Evolutionary conservation across 495 filamentous ascomycete genomes (phyloP), one percentile per base, ranked within the genome.

Genomic region (Venustampulla echinocandica): DNA sequence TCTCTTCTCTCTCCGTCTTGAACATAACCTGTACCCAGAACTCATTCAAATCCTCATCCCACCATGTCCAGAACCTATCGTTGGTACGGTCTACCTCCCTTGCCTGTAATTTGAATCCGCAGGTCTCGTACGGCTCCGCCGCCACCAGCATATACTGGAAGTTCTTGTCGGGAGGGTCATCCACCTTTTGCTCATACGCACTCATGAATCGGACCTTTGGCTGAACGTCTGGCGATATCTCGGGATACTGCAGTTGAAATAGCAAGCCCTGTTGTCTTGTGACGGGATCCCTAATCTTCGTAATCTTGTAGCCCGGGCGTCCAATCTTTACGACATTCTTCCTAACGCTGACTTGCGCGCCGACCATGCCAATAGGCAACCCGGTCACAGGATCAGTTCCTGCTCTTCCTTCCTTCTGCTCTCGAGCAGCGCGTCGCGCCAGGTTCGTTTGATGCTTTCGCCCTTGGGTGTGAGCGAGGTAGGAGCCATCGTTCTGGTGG

Each of bases 401-500:
- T 40, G 77, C 79, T 42, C 67, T 73, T 46, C 81, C 93, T 54
- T 97, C 89, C 61, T 89, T 87, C 62, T 90, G 84, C 65, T 99
- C 92, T 45, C 86, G 79, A 9, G 92, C 93, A 5, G 93, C 93
- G 54, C 92, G 84, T 0, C 92, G 82, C 14, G 92, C 93, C n/a
- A 99, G 84, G 65, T 99, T 99, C 37, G 92, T 96, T 67, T 97
- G 93, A 62, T 99, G 92, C 73, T 99, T 99, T 56, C 90, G 87
- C 39, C 92, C 92, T 67, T 99, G 92, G 9, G 92, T 99, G 69
- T 99, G 92, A 0, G 92, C 90, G 56, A 99, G 88, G 69, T 99
- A 99, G 44, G 90, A 96, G 54, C 92, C 92, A 70, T 99, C 92
- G 67, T 99, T 99, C 59, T 99, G 92, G 74, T 99, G 92, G n/a